These are phyloP conservation scores for Thraustochytrium sp. DNA, from an alignment of 352 stramenopile species.

Conservation along the genomic window DNA sequence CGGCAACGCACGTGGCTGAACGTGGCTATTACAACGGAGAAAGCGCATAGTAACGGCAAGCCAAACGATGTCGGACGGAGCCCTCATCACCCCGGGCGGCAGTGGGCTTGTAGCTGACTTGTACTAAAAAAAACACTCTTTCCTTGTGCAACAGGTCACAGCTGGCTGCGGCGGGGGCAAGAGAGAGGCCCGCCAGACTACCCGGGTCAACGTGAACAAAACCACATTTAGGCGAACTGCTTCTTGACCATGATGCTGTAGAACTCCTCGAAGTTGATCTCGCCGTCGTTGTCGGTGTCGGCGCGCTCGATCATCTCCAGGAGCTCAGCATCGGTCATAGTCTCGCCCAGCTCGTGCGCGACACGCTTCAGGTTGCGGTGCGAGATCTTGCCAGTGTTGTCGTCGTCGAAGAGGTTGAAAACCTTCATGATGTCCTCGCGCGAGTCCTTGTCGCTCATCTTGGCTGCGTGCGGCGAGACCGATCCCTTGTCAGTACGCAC, in stretches of 20 bases:
- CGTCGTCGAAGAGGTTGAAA: constrained; percentile 94
- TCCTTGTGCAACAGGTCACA: no score
- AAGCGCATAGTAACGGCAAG: no score
- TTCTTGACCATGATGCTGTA: constrained; percentile 41
- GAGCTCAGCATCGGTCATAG: constrained; percentile 88
- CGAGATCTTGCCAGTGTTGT: constrained; percentile 92
- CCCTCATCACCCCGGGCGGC: no score
- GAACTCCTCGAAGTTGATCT: constrained; percentile 63
- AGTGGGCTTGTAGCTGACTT: no score
- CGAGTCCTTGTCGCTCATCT: constrained; percentile 83
- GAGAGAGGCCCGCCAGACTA: not conserved
- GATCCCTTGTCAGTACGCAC: no score
- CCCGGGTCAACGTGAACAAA: not conserved
- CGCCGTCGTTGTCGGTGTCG: constrained; percentile 86
- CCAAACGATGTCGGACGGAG: no score
- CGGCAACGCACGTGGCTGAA: no score
- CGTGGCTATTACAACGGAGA: no score
- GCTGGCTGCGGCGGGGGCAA: no score
- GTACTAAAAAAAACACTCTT: no score
- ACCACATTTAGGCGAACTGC: constrained; percentile 4
- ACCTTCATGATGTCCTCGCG: constrained; percentile 93
- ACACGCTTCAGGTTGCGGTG: constrained; percentile 93
- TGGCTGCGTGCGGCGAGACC: no score
- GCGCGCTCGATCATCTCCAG: constrained; percentile 97
- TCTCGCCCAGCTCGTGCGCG: constrained; percentile 92